Evolutionary conservation across 1,139 yeast species (phyloP), one percentile per base, ranked within the genome.

Genomic region (Geotrichum bryndzae): DNA sequence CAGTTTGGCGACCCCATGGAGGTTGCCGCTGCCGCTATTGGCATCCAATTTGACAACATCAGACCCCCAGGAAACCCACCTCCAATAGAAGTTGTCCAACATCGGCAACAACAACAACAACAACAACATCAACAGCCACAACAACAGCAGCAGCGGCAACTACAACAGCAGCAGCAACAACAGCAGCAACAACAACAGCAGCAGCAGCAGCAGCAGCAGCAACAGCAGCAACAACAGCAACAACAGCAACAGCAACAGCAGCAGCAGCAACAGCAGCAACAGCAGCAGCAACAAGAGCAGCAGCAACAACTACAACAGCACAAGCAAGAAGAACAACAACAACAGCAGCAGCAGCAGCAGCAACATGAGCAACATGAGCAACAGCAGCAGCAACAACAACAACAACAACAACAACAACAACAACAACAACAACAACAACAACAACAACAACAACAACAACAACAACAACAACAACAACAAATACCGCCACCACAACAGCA

Each of bases 51-150:
- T 53, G 48, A 45, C 29, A 18, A 31, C 53, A 52, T 27, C 27
- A 23, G 53, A 11, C 61, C 31, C n/a, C 7, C 52, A 7, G 27
- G 51, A 27, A 51, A 53, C 22, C 35, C 35, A 15, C 18, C 60
- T 23, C 45, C 46, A 48, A 53, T 61, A 57, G 63, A 57, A 60
- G 46, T 64, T 64, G 55, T 61, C 66, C 63, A 60, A 58, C 65
- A 56, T 56, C 59, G 56, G 53, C 57, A n/a, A 11, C 51, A n/a
- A 18, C 18, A 10, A n/a, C 51, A 10, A n/a, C 51, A 15, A 13
- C 51, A 46, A 10, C 22, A 23, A n/a, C 18, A 29, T 15, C 53
- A 51, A 22, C 53, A 51, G 53, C 27, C 23, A 22, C 31, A 18
- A 15, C 8, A 51, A 15, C 53, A 29, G 15, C 15, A 38, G 15